Conservation (phyloP, 2,329 filamentous ascomycete species). For the Fusarium sp. region DNA sequence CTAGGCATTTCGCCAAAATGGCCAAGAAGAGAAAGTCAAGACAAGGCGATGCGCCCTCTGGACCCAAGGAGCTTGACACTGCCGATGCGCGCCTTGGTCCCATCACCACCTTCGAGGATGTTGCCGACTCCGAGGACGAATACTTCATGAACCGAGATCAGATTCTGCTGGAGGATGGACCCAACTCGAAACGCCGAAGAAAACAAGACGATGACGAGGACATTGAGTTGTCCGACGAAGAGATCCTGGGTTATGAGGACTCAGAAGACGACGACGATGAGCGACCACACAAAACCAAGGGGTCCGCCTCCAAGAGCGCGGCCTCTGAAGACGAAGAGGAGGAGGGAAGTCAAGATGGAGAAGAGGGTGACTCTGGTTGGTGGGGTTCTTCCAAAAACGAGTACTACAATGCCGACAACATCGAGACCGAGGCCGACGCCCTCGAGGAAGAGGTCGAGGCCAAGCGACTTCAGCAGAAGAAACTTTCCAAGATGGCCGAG, state of each 20-base stretch:
- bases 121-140: constrained; percentile 94
- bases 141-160: constrained; percentile 90
- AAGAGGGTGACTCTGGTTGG: constrained; percentile 72
- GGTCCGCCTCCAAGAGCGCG: constrained; percentile 46
- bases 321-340: constrained; percentile 66
- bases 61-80: constrained; percentile 66
- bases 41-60: constrained; percentile 56
- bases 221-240: constrained; percentile 72
- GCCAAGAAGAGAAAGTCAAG: constrained; percentile 77
- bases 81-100: constrained; percentile 71
- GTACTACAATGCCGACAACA: constrained; percentile 89
- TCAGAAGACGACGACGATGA: constrained; percentile 59
- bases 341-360: constrained; percentile 65
- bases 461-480: constrained; percentile 88
- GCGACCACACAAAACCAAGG: constrained; percentile 48
- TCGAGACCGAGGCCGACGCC: constrained; percentile 75
- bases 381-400: constrained; percentile 92
- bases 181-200: constrained; percentile 80
- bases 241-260: constrained; percentile 64
- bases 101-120: constrained; percentile 78
- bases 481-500: constrained; percentile 87
- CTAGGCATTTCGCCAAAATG: constrained; percentile 55
- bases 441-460: constrained; percentile 94
- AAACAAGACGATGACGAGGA: constrained; percentile 80
- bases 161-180: constrained; percentile 85